phyloP scores from a whole-genome alignment of 768 basidiomycete species.

The Termitomyces sp. region DNA sequence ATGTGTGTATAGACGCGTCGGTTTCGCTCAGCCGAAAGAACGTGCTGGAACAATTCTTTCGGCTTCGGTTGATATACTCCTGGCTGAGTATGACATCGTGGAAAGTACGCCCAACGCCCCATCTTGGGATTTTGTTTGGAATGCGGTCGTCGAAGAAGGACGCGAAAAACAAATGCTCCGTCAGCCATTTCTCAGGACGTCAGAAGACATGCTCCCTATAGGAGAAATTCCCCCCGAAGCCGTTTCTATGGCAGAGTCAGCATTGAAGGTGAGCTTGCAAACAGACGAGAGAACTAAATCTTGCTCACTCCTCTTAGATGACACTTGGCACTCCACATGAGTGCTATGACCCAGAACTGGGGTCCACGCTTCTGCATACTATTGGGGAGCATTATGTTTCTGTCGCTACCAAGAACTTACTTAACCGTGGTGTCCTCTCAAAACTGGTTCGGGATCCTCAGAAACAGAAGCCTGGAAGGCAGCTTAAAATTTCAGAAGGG shows the following conservation, averaged over 20 bases:
- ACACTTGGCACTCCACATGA: slow-evolving; percentile 71
- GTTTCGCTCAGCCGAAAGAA: slow-evolving; percentile 47
- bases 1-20: slow-evolving; percentile 51
- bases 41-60: slow-evolving; percentile 34
- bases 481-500: slow-evolving; percentile 75
- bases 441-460: slow-evolving; percentile 60
- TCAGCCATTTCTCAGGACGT: slow-evolving; percentile 47
- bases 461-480: slow-evolving; percentile 67
- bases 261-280: slow-evolving; percentile 54
- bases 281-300: background rate
- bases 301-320: slow-evolving; percentile 48
- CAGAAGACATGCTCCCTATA: slow-evolving; percentile 33
- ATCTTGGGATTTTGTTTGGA: slow-evolving; percentile 76
- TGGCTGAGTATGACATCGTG: slow-evolving; percentile 45
- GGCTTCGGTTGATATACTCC: slow-evolving; percentile 38
- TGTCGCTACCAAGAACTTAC: slow-evolving; percentile 54
- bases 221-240: slow-evolving; percentile 32
- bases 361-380: slow-evolving; percentile 51
- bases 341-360: slow-evolving; percentile 58
- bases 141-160: slow-evolving; percentile 63
- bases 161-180: slow-evolving; percentile 67
- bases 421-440: slow-evolving; percentile 63
- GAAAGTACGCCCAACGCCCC: slow-evolving; percentile 41
- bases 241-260: slow-evolving; percentile 58
- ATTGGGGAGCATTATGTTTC: slow-evolving; percentile 55